Base-by-base conservation (phyloP, 2,329 filamentous ascomycete genomes). In the Monilinia aucupariae region DNA sequence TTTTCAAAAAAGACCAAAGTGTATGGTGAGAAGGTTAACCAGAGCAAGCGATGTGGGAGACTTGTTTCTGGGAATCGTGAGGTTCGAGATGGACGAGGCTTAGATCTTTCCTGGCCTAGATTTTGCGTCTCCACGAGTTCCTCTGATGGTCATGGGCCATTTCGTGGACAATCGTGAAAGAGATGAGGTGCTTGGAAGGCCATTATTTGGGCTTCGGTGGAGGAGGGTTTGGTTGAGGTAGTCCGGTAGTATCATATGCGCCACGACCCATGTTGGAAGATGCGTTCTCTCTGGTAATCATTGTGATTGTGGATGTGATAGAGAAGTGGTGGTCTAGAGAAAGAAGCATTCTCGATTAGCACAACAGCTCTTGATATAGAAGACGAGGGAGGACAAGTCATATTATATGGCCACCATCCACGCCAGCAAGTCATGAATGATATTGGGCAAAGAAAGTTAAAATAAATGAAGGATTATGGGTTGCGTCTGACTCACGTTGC, bases 231-330 rank as follows among this genome's bases (percentile, higher is more conserved):
- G 41, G 79, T 80, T 74, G 81, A 81, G 64, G 76, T 74, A 30
- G 81, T 74, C 79, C 79, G 30, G 79, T 81, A 66, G 78, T 80
- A 68, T 82, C 80, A 70, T 82, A 82, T 67, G 79, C 80, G 64
- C 80, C 80, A 64, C 80, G 76, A 65, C 78, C 80, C 78, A 81
- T 80, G 72, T 81, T 79, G 74, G 68, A 71, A 20, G 70, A 68
- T 63, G 65, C 66, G 45, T 67, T 64, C 62, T 71, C 69, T 69
- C 61, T 66, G 58, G 69, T 70, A 62, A 71, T 70, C 71, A 72
- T 70, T 43, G 61, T 70, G 62, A 47, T 8, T 30, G 34, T n/a
- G 43, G 5, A 10, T 56, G 39, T 58, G 45, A 37, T 50, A 13
- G 52, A 27, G 30, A n/a, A n/a, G n/a, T n/a, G n/a, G n/a, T n/a